These are phyloP conservation scores for Xanthoparmelia taractica DNA, from an alignment of 495 filamentous ascomycete species.

Conservation along the genomic window DNA sequence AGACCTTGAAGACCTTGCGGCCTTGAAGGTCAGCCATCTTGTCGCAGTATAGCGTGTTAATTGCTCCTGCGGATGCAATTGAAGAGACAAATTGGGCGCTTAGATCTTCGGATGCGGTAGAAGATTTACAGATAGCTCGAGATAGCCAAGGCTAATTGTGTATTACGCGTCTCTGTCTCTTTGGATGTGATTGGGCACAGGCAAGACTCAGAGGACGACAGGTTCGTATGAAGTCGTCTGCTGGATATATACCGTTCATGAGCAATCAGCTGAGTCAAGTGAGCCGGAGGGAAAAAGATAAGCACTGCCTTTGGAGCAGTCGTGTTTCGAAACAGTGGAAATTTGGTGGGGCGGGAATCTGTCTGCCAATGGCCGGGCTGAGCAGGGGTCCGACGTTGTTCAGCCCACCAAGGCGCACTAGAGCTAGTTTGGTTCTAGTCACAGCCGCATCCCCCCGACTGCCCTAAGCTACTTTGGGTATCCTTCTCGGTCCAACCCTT, in stretches of 20 bases:
- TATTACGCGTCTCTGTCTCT: not conserved
- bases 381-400: not conserved
- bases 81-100: not conserved
- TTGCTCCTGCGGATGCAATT: not conserved
- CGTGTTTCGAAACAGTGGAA: not conserved
- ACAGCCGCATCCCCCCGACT: slow-evolving; percentile 1
- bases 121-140: not conserved
- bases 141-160: not conserved
- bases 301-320: not conserved
- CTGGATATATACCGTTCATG: not conserved
- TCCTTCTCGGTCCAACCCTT: no score
- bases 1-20: slow-evolving; percentile 98
- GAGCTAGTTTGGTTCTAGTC: not conserved
- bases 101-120: not conserved
- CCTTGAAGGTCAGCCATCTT: slow-evolving; percentile 70
- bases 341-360: not conserved
- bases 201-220: not conserved
- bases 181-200: not conserved
- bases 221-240: not conserved
- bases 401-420: slow-evolving; percentile 17
- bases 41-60: not conserved
- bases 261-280: not conserved
- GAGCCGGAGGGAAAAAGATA: not conserved
- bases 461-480: no score
- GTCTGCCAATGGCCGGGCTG: slow-evolving; percentile 12